Evolutionary conservation across 2,329 filamentous ascomycete species (phyloP).

Genomic region (Pezicula carpinea): DNA sequence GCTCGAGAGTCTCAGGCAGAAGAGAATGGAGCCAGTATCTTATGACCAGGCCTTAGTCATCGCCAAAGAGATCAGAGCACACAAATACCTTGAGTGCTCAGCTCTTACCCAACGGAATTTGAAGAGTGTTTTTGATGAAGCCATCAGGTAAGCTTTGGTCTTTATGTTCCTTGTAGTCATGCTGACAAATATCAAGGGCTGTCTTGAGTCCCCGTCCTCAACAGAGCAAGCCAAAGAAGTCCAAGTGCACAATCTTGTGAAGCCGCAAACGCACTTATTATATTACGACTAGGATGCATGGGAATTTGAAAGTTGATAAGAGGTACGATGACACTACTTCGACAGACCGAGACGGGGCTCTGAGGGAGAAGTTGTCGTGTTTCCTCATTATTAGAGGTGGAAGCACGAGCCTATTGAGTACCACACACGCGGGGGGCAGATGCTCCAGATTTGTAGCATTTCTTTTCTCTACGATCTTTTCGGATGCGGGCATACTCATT

Average conservation of each 20-base stretch:
- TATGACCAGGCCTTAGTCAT: conserved; percentile 88
- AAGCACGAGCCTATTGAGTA: conserved; percentile 10
- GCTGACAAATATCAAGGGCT: conserved; percentile 44
- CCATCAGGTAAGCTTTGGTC: conserved; percentile 71
- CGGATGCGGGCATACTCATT: neutral
- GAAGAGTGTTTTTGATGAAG: conserved; percentile 98
- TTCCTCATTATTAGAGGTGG: conserved; percentile 14
- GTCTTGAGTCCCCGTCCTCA: conserved; percentile 65
- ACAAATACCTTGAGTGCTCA: conserved; percentile 98
- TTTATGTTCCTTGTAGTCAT: neutral
- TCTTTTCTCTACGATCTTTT: conserved; percentile 8
- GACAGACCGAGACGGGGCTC: neutral
- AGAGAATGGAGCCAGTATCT: conserved; percentile 95
- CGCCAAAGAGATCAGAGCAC: conserved; percentile 89
- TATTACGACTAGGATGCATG: neutral
- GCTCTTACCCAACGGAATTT: conserved; percentile 93
- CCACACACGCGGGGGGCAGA: conserved; percentile 2
- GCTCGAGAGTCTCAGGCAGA: conserved; percentile 74
- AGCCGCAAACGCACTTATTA: neutral
- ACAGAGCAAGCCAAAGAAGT: conserved; percentile 54
- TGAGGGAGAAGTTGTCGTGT: conserved; percentile 9
- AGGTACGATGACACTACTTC: neutral
- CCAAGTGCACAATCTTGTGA: conserved; percentile 66
- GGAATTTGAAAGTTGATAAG: neutral
- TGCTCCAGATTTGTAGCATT: conserved; percentile 1